Percentiles rank a stretch among this genome's conserved stretches.
Evolutionary conservation across 495 filamentous ascomycete genomes (phyloP).

Genomic region (Daldinia childiae): DNA sequence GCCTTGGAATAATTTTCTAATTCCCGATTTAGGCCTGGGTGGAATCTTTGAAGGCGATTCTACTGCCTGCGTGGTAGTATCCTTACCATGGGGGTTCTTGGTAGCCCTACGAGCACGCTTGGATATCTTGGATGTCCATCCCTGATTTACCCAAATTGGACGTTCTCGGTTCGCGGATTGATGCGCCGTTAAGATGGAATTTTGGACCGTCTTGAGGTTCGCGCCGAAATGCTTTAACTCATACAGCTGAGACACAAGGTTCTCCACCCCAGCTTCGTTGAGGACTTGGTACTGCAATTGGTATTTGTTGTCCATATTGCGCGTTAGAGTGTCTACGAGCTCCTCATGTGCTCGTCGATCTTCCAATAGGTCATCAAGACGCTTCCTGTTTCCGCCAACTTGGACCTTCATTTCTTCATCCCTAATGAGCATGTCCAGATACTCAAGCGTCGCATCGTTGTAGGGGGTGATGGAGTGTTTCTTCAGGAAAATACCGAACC

Average conservation of each 20-base stretch:
- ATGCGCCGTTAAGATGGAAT: neutral
- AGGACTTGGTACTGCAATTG: neutral
- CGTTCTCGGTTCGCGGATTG: neutral
- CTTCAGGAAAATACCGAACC: conserved; percentile 52
- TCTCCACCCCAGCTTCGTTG: neutral
- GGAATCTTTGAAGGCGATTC: neutral
- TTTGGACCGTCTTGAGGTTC: neutral
- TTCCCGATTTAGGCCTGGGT: neutral
- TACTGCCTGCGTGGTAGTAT: neutral
- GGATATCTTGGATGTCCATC: neutral
- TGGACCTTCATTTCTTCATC: conserved; percentile 21
- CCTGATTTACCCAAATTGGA: neutral
- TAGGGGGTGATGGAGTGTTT: conserved; percentile 49
- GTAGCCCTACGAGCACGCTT: neutral
- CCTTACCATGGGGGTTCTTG: neutral
- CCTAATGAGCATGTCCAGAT: conserved; percentile 50
- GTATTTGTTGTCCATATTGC: conserved; percentile 1
- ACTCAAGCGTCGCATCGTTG: conserved; percentile 54
- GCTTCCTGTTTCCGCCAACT: neutral
- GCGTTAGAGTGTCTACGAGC: neutral
- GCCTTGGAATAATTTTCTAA: neutral
- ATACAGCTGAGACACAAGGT: neutral
- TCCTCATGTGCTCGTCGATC: neutral
- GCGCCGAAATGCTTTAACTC: neutral
- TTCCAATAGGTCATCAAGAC: neutral